phyloP scores from a whole-genome alignment of 805 yeast genomes.

The Candida sonorensis region DNA sequence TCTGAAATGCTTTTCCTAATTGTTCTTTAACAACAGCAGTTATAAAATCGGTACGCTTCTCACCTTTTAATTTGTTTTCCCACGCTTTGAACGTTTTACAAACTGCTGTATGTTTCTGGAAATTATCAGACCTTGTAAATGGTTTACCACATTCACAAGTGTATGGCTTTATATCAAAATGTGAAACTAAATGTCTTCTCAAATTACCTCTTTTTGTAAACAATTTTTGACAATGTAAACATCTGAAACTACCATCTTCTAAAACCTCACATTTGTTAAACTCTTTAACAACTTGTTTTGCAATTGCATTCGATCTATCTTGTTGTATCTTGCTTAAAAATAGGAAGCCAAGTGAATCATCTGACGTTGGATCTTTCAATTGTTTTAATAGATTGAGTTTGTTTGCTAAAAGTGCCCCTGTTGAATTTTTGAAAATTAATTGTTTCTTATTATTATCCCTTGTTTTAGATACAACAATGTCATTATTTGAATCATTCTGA shows the following conservation, averaged over 20 bases:
- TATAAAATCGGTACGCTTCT: too few species aligned
- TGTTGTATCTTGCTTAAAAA: neutral
- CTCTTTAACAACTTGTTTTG: constrained; percentile 14
- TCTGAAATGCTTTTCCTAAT: too few species aligned
- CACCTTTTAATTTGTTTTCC: constrained; percentile 1
- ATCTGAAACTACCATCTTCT: constrained; percentile 13
- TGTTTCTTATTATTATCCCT: too few species aligned
- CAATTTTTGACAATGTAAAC: constrained; percentile 15
- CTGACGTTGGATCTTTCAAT: too few species aligned
- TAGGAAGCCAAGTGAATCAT: too few species aligned
- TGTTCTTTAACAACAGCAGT: too few species aligned
- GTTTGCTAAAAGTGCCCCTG: too few species aligned
- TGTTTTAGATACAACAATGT: too few species aligned
- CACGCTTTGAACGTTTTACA: constrained; percentile 10
- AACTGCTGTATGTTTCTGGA: constrained; percentile 14
- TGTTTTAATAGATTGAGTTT: too few species aligned
- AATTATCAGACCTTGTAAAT: constrained; percentile 21
- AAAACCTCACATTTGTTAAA: constrained; percentile 14
- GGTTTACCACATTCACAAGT: constrained; percentile 20
- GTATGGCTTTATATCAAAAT: constrained; percentile 18
- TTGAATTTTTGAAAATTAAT: too few species aligned
- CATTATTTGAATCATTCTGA: too few species aligned
- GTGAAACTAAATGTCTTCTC: constrained; percentile 19
- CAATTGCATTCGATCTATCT: constrained; percentile 3
- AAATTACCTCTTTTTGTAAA: constrained; percentile 21